Evolutionary conservation across 2,329 filamentous ascomycete genomes (phyloP).

Genomic region (Diplodia corticola): DNA sequence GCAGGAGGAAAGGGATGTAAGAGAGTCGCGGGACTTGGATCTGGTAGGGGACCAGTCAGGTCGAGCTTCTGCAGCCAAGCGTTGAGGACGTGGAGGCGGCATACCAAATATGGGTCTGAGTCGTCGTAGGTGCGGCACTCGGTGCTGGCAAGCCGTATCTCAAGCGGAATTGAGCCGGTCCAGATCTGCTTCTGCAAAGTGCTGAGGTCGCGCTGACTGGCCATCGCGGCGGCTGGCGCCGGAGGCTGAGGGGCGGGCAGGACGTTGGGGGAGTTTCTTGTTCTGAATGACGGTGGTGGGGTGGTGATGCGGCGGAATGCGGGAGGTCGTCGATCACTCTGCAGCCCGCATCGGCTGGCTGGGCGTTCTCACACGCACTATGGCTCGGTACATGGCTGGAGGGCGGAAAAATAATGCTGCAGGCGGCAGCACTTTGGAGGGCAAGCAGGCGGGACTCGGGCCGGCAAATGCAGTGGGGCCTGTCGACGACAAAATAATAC

Average conservation of each 20-base stretch:
- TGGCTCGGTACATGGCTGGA: background rate
- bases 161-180: constrained; percentile 60
- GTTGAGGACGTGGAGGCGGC: constrained; percentile 21
- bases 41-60: constrained; percentile 34
- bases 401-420: background rate
- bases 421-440: background rate
- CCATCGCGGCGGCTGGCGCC: constrained; percentile 26
- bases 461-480: background rate
- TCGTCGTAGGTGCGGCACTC: constrained; percentile 63
- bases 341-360: background rate
- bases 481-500: background rate
- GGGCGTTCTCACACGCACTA: background rate
- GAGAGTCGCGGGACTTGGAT: constrained; percentile 65
- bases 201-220: constrained; percentile 36
- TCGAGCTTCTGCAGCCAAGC: background rate
- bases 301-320: constrained; percentile 10
- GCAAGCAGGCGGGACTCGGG: background rate
- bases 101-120: constrained; percentile 61
- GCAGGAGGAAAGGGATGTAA: constrained; percentile 67
- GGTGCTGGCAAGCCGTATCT: constrained; percentile 58
- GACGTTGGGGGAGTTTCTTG: background rate
- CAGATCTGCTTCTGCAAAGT: constrained; percentile 55
- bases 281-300: background rate
- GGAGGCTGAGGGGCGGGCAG: constrained; percentile 20
- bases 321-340: constrained; percentile 8